These are phyloP conservation scores for Dryas drummondii DNA, from an alignment of 306 rosid species.

Conservation along the genomic window DNA sequence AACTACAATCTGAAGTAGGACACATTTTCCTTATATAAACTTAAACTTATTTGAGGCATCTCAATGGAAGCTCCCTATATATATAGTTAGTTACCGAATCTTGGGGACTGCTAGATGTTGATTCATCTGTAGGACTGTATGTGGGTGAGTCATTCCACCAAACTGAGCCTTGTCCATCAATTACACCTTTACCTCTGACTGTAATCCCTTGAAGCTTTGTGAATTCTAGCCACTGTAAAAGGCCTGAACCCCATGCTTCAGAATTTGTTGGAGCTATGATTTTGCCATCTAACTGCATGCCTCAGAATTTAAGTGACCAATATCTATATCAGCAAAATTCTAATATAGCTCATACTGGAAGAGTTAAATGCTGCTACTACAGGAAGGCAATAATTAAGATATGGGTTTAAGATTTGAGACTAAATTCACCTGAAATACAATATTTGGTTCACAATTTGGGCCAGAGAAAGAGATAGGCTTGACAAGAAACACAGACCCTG, in stretches of 20 bases:
- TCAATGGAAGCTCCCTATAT: too few species aligned
- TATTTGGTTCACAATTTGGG: conserved; percentile 47
- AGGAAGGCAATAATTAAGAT: background rate
- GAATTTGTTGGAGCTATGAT: conserved; percentile 65
- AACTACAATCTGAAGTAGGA: too few species aligned
- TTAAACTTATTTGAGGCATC: too few species aligned
- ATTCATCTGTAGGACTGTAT: conserved; percentile 32
- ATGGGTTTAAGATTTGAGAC: background rate
- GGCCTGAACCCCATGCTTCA: conserved; percentile 62
- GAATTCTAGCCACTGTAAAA: conserved; percentile 71
- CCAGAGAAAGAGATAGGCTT: conserved; percentile 62
- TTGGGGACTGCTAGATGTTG: background rate
- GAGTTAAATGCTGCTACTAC: background rate
- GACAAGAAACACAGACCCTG: conserved; percentile 65
- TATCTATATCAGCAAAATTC: background rate
- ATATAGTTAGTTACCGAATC: conserved; percentile 2
- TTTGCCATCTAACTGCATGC: conserved; percentile 63
- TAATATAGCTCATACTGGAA: background rate
- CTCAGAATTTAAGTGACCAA: background rate
- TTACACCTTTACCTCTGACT: conserved; percentile 63
- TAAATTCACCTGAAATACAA: conserved; percentile 59
- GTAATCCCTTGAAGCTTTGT: conserved; percentile 47
- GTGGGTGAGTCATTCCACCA: conserved; percentile 64
- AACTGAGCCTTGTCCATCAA: conserved; percentile 80
- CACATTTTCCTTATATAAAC: too few species aligned